Conservation (phyloP, 2,329 filamentous ascomycete species). For the Didymella pomorum region DNA sequence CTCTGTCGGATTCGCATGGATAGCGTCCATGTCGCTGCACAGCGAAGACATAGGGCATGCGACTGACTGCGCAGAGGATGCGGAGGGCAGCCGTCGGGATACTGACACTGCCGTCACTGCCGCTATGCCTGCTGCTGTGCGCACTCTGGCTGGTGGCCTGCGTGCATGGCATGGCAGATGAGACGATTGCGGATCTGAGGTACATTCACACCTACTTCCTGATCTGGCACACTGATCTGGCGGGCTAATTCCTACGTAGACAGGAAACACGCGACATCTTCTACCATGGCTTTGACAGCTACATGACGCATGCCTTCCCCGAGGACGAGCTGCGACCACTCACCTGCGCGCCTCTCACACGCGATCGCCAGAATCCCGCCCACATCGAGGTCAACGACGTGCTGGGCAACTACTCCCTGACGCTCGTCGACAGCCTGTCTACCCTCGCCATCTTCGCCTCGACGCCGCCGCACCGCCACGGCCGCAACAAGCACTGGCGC, state of each 20-base stretch:
- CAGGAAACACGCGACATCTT: conserved; percentile 74
- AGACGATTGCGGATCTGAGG: conserved; percentile 51
- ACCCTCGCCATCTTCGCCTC: conserved; percentile 92
- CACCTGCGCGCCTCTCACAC: conserved; percentile 81
- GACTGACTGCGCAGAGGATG: conserved; percentile 34
- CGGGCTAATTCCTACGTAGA: too few relatives aligned
- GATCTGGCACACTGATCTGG: background rate
- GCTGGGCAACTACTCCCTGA: conserved; percentile 95
- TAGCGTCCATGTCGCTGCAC: conserved; percentile 44
- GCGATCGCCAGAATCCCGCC: conserved; percentile 79
- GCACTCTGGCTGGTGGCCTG: conserved; percentile 43
- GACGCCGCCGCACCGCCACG: conserved; percentile 65
- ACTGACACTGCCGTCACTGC: background rate
- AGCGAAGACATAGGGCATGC: conserved; percentile 47
- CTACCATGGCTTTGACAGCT: conserved; percentile 96
- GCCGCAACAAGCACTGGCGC: conserved; percentile 13
- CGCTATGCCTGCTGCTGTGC: conserved; percentile 41
- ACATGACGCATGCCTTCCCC: conserved; percentile 92
- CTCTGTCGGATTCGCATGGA: background rate
- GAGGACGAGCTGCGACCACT: conserved; percentile 94
- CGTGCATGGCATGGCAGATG: conserved; percentile 57
- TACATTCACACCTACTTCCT: conserved; percentile 20
- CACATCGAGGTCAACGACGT: conserved; percentile 94
- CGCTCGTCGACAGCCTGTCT: conserved; percentile 92
- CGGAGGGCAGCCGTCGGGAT: conserved; percentile 29